Conservation (phyloP, 495 filamentous ascomycete genomes). For the Monascus purpureus region DNA sequence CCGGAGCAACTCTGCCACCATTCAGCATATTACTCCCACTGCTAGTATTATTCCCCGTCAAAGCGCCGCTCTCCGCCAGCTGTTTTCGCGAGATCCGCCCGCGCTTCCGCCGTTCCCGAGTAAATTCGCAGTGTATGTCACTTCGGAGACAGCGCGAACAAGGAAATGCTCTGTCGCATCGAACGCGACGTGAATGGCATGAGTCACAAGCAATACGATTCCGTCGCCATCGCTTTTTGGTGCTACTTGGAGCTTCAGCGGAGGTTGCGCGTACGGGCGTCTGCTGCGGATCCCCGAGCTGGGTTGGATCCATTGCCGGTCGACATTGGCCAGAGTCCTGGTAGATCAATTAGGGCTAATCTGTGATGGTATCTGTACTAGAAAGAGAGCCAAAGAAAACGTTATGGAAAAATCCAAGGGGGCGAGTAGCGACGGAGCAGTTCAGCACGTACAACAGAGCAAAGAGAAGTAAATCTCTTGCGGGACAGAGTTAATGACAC, state of each 20-base stretch:
- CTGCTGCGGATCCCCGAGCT: conserved; percentile 15
- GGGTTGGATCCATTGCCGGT: conserved; percentile 23
- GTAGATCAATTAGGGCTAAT: too few species aligned
- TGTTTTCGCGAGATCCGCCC: conserved; percentile 25
- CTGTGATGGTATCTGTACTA: too few species aligned
- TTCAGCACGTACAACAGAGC: too few species aligned
- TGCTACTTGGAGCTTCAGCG: conserved; percentile 17
- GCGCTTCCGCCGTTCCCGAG: conserved; percentile 30
- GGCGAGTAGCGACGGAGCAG: too few species aligned
- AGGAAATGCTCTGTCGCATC: conserved; percentile 34
- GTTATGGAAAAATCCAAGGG: too few species aligned
- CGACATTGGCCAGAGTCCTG: conserved; percentile 11
- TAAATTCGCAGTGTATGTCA: conserved; percentile 30
- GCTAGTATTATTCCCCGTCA: background rate
- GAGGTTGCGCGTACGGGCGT: conserved; percentile 10
- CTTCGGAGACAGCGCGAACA: conserved; percentile 32
- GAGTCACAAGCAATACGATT: conserved; percentile 34
- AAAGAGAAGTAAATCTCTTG: too few species aligned
- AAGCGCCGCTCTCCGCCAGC: background rate
- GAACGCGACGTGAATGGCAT: conserved; percentile 32
- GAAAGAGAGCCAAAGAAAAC: too few species aligned
- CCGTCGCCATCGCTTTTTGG: conserved; percentile 30
- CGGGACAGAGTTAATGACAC: too few species aligned
- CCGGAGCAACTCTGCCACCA: background rate
- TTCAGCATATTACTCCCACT: background rate